Conservation (phyloP, 2,329 filamentous ascomycete genomes). For the Lizonia empirigonia region DNA sequence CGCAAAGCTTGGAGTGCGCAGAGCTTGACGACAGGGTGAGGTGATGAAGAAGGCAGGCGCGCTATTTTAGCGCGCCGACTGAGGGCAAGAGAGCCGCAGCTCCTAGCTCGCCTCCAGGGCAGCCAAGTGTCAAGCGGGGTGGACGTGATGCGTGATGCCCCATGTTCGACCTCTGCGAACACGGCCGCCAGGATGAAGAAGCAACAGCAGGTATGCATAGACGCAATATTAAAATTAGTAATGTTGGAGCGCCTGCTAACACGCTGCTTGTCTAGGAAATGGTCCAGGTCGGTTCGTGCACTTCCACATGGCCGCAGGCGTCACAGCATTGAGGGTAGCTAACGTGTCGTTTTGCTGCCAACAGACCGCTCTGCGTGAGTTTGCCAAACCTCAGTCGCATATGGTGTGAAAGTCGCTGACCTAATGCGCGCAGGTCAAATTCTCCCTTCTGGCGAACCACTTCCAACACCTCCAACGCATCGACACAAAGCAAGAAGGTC, state of each 20-base stretch:
- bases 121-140: constrained; percentile 14
- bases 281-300: constrained; percentile 94
- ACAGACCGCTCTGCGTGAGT: constrained; percentile 49
- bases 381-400: not conserved
- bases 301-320: constrained; percentile 26
- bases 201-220: constrained; percentile 51
- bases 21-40: constrained; percentile 12
- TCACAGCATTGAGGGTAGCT: constrained; percentile 43
- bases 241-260: constrained; percentile 26
- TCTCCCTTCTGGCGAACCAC: constrained; percentile 86
- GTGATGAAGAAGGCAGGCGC: constrained; percentile 1
- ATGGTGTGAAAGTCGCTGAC: not conserved
- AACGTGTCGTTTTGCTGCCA: constrained; percentile 37
- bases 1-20: constrained; percentile 1
- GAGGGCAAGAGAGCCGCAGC: constrained; percentile 9
- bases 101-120: constrained; percentile 9
- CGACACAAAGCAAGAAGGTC: constrained; percentile 67
- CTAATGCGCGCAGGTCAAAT: constrained; percentile 65
- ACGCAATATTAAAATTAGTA: too few relatives aligned
- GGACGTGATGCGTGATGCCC: constrained; percentile 8
- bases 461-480: constrained; percentile 47
- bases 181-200: constrained; percentile 28
- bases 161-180: constrained; percentile 47
- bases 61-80: constrained; percentile 5
- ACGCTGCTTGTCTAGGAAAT: constrained; percentile 73